Evolutionary conservation across 2,329 filamentous ascomycete genomes (phyloP).

Genomic region (Fusarium goolgardi): DNA sequence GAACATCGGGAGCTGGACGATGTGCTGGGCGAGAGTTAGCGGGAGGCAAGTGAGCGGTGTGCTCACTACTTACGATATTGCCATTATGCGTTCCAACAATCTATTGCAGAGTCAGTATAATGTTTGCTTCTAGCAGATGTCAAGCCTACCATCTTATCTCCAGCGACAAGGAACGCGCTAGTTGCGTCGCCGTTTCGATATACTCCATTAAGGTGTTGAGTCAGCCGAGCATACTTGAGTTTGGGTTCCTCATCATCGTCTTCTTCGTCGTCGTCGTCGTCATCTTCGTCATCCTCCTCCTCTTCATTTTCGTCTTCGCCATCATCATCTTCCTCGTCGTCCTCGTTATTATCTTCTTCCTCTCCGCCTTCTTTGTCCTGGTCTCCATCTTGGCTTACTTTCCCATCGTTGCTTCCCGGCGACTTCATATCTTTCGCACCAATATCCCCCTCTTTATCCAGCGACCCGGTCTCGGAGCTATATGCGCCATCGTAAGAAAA

Average conservation of each 20-base stretch:
- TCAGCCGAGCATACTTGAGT: slow-evolving; percentile 91
- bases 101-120: slow-evolving; percentile 58
- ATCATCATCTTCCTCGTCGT: slow-evolving; percentile 50
- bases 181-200: slow-evolving; percentile 97
- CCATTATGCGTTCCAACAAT: slow-evolving; percentile 96
- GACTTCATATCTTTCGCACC: slow-evolving; percentile 22
- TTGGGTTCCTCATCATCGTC: slow-evolving; percentile 90
- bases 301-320: slow-evolving; percentile 67
- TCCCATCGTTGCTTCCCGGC: slow-evolving; percentile 31
- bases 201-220: slow-evolving; percentile 79
- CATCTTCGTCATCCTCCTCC: slow-evolving; percentile 76
- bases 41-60: neutral
- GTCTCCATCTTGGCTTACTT: slow-evolving; percentile 33
- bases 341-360: slow-evolving; percentile 40
- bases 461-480: slow-evolving; percentile 52
- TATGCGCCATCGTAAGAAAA: slow-evolving; percentile 42
- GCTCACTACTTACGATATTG: slow-evolving; percentile 78
- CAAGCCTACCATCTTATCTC: slow-evolving; percentile 89
- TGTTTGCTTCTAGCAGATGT: neutral
- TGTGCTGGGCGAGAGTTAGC: slow-evolving; percentile 70
- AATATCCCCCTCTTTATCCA: neutral
- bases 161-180: slow-evolving; percentile 87
- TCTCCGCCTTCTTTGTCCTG: slow-evolving; percentile 31
- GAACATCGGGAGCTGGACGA: slow-evolving; percentile 84
- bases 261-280: slow-evolving; percentile 66